Evolutionary conservation across 352 stramenopile genomes (phyloP), one percentile per base, ranked within the genome.

Genomic region (Vaucheria bursata): DNA sequence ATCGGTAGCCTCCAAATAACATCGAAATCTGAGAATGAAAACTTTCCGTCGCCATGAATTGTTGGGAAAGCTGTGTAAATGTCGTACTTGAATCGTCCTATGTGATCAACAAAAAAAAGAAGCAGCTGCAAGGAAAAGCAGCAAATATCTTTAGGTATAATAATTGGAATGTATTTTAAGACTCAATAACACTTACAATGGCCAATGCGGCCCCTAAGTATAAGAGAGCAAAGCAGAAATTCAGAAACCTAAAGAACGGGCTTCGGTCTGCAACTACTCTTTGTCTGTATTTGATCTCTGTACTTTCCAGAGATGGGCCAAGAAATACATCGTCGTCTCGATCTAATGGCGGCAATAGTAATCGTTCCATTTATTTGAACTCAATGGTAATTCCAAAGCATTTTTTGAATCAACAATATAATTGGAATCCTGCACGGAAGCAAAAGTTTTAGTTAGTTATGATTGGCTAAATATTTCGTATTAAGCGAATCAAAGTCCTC

Each of bases 61-160:
- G 5, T 4, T 34, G 59, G 59, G 59, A 69, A 69, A 34, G 59
- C 5, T 29, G 59, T 69, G 59, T 69, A 69, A 6, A 69, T 8
- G 59, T 18, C 59, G 18, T 69, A 69, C 29, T 38, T 34, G 59
- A 34, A 38, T 29, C 6, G 59, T 29, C 6, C 5, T 6, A 69
- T 34, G 4, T 38, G 39, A 12, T 12, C 5, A 12, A 12, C 39
- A 50, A 12, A 12, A 50, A 50, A 12, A 12, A 12, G 39, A 50
- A 50, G 39, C 39, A 50, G 5, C 5, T 12, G 5, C 5, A 50
- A 12, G 5, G 39, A 50, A 5, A 50, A 5, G 39, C 39, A 50
- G 5, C 12, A 12, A 50, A 50, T 12, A 50, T 5, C 12, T 5
- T 50, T 12, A 50, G 5, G 39, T 50, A 12, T 12, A 50, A 50